Evolutionary conservation across 225 moss, liverwort and hornwort genomes (phyloP), one percentile per base, ranked within the genome.

Genomic region (Physcomitrellopsis africana): DNA sequence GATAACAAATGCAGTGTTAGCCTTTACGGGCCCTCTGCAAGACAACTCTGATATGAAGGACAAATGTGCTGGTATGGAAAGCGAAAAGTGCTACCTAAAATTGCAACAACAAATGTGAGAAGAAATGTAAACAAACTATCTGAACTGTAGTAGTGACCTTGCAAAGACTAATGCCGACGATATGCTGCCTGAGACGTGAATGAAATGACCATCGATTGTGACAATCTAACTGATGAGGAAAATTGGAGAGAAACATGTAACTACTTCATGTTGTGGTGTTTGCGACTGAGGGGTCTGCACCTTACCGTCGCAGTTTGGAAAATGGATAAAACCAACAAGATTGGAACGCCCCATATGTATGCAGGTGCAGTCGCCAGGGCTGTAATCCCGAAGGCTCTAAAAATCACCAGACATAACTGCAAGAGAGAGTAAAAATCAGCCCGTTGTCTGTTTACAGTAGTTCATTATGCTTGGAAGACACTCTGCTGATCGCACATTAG

Each of bases 311-410:
- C 82, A 57, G 97, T 97, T 65, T 80, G 71, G 53, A 68, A 72
- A 46, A 93, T 77, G 9, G 91, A 65, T 3, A 78, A 1, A 22
- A 83, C 10, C 41, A 94, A 43, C 18, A 97, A 79, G 24, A 72
- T 11, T 15, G 97, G 94, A 32, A 94, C 91, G 9, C 85, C 76
- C 97, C 94, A 97, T 37, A 87, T 93, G 45, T 87, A 94, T 10
- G 84, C 86, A 53, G 91, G 94, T 14, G 94, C 91, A 65, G 82
- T 81, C 49, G 87, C 77, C 4, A 90, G 65, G 1, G 93, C 74
- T 54, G 74, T 76, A n/a, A 89, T 75, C 67, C 94, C 97, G 81
- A 84, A 96, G 5, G 93, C 77, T 45, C 82, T 83, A 48, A 79
- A 79, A 70, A 96, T 72, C 24, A 78, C 69, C 57, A 86, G 62